Evolutionary conservation across 225 moss, liverwort and hornwort species (phyloP).

Genomic region (Bryum argenteum): DNA sequence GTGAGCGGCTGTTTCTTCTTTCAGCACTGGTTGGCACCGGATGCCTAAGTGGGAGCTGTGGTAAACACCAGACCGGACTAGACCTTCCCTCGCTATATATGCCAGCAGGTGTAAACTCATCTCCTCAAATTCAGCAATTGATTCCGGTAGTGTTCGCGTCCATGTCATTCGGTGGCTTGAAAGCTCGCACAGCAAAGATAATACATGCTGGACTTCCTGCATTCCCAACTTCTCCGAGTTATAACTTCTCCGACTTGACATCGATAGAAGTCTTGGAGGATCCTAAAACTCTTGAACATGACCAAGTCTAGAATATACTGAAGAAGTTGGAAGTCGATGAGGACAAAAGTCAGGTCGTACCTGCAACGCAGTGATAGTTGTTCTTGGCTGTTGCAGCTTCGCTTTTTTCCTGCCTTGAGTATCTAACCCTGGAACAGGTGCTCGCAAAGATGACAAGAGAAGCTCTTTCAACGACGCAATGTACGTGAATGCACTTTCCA

Average conservation of each 20-base stretch:
- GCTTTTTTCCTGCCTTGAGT: constrained; percentile 85
- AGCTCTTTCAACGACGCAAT: constrained; percentile 74
- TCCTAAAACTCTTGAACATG: constrained; percentile 9
- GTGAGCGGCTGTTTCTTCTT: constrained; percentile 74
- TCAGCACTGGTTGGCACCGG: constrained; percentile 76
- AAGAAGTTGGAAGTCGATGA: constrained; percentile 2
- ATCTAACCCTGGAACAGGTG: constrained; percentile 74
- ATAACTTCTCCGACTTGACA: neutral
- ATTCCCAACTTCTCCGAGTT: constrained; percentile 24
- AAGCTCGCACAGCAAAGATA: constrained; percentile 80
- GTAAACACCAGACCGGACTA: constrained; percentile 79
- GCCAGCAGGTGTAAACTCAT: constrained; percentile 84
- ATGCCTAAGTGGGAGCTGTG: constrained; percentile 72
- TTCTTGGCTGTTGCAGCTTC: constrained; percentile 81
- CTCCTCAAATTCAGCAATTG: constrained; percentile 77
- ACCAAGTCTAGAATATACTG: constrained; percentile 5
- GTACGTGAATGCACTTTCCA: constrained; percentile 75
- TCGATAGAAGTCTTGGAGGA: constrained; percentile 13
- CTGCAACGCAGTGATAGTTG: constrained; percentile 75
- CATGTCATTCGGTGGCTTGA: constrained; percentile 78
- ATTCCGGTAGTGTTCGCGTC: constrained; percentile 62
- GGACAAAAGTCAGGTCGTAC: constrained; percentile 22
- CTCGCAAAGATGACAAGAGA: constrained; percentile 72
- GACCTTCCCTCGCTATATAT: constrained; percentile 85
- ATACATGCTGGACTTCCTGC: constrained; percentile 87